Evolutionary conservation across 495 filamentous ascomycete genomes (phyloP), one percentile per base, ranked within the genome.

Genomic region (Neurospora sp.): DNA sequence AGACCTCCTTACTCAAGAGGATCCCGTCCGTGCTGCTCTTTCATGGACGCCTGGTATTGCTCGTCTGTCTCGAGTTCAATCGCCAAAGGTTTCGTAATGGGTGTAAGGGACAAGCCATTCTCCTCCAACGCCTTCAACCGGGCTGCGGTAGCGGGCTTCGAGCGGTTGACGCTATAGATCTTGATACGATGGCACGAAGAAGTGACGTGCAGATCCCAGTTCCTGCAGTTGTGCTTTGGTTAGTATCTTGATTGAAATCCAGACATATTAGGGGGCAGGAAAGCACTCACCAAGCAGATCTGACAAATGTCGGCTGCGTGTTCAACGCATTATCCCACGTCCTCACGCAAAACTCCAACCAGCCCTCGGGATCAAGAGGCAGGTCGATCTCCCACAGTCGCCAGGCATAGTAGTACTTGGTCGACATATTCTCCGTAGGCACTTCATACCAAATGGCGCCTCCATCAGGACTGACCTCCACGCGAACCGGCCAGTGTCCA

Each of bases 201-300:
- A 2, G 90, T 91, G 37, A 92, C 90, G 80, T 91, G 90, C 16
- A 91, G 81, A 49, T 88, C 90, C 89, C 89, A 91, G 78, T 88
- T 87, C 86, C 77, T 78, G 11, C 18, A 40, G 10, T 46, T 39
- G 1, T 1, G 23, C 10, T 16, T 35, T 31, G 1, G 72, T 72
- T 14, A 72, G 60, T 27, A 18, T 11, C 44, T 49, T 20, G n/a
- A 10, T 3, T 16, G 14, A 72, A 31, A n/a, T 27, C 4, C 16
- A 9, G 20, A 70, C 9, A 39, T 2, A 31, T 39, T 9, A 16
- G 9, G 9, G 71, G 14, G 1, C 27, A 31, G 23, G 1, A 1
- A 23, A 31, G 37, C 39, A 77, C 77, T 73, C 54, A 78, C 84
- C 86, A 79, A 38, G 81, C 77, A 54, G 79, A 76, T 62, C 77